Conservation (phyloP, 208 protist species). For the Leishmania lainsoni region DNA sequence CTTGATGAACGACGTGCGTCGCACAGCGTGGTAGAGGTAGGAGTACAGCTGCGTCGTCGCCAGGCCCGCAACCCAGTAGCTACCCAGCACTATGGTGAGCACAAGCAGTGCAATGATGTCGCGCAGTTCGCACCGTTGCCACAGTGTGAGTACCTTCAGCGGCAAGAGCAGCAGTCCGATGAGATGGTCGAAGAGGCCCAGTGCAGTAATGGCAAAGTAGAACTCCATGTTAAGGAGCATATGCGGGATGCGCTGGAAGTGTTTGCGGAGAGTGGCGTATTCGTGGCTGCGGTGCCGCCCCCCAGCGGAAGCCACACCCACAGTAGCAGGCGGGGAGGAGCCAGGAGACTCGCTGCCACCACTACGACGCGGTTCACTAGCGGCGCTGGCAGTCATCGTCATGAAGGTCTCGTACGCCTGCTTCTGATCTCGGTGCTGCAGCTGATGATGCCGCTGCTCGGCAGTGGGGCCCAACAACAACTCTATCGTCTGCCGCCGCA, state of each 20-base stretch:
- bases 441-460: constrained; percentile 42
- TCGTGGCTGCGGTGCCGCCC: constrained; percentile 9
- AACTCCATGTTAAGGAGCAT: constrained; percentile 12
- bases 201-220: constrained; percentile 22
- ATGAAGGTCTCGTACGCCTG: constrained; percentile 6
- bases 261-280: constrained; percentile 1
- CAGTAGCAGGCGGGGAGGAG: background rate
- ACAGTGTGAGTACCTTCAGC: constrained; percentile 9
- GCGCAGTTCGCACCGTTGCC: constrained; percentile 13
- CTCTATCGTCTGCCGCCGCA: constrained; percentile 9
- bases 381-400: background rate
- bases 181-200: constrained; percentile 19
- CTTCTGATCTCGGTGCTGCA: constrained; percentile 28
- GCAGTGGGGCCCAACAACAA: constrained; percentile 14
- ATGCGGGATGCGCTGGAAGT: constrained; percentile 20
- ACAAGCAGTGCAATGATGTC: constrained; percentile 9
- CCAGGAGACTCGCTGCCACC: background rate
- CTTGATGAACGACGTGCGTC: constrained; percentile 75
- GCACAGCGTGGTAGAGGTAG: constrained; percentile 24
- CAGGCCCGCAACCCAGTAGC: constrained; percentile 11
- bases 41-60: constrained; percentile 23
- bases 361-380: background rate
- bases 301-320: background rate
- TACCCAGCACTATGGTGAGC: constrained; percentile 4
- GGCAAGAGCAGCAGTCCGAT: constrained; percentile 10